Percentiles rank a stretch among this genome's conserved stretches.
These are phyloP conservation scores for Sungouiozyma ichnusensis DNA, from an alignment of 805 yeast genomes.

Conservation along the genomic window DNA sequence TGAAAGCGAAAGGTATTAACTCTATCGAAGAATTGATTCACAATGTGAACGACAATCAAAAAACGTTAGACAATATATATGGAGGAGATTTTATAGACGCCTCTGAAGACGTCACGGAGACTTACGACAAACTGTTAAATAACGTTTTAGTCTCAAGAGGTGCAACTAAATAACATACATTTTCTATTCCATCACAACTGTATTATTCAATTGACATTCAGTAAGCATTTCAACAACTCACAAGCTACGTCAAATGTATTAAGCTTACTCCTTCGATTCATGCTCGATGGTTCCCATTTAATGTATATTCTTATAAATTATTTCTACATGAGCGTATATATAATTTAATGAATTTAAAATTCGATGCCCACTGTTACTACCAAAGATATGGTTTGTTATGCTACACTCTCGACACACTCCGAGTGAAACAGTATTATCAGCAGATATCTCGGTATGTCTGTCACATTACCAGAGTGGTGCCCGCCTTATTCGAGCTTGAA, in stretches of 20 bases:
- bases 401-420: too few relatives aligned
- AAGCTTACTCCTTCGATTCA: not conserved
- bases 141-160: slow-evolving; percentile 38
- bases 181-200: not conserved
- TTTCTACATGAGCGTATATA: too few relatives aligned
- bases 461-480: slow-evolving; percentile 24
- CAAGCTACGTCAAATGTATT: too few relatives aligned
- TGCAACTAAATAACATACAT: not conserved
- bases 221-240: too few relatives aligned
- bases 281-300: not conserved
- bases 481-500: slow-evolving; percentile 20
- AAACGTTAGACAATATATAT: slow-evolving; percentile 42
- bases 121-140: slow-evolving; percentile 59
- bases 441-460: not conserved
- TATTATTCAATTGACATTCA: not conserved
- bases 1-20: slow-evolving; percentile 66
- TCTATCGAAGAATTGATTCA: slow-evolving; percentile 57
- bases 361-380: not conserved
- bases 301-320: too few relatives aligned
- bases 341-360: too few relatives aligned
- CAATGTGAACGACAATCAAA: slow-evolving; percentile 48
- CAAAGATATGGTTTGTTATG: not conserved
- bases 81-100: slow-evolving; percentile 12
- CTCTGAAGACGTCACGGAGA: slow-evolving; percentile 32
- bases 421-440: not conserved